These are phyloP conservation scores for Apophysomyces sp. DNA, from an alignment of 371 early-diverging fungal species.

Conservation along the genomic window DNA sequence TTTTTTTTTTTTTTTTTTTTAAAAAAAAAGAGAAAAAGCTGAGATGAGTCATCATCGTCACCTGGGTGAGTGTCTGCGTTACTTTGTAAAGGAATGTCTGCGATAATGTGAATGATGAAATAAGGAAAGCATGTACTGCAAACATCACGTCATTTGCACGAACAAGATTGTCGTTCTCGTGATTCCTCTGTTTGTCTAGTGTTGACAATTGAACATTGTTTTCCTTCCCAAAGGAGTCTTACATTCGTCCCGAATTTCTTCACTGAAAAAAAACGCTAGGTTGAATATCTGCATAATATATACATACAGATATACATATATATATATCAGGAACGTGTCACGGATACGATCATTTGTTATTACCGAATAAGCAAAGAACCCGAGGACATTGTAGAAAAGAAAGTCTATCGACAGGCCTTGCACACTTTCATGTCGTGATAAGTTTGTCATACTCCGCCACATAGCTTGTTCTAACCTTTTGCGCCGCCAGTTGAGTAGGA, in stretches of 20 bases:
- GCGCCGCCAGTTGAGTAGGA: conserved; percentile 30
- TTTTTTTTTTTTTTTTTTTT: too few relatives aligned
- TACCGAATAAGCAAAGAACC: conserved; percentile 86
- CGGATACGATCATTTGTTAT: background rate
- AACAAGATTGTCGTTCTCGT: conserved; percentile 72
- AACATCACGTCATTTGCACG: conserved; percentile 89
- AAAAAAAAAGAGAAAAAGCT: conserved; percentile 2
- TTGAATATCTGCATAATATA: conserved; percentile 77
- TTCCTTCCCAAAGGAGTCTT: conserved; percentile 6
- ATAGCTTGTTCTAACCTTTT: conserved; percentile 22
- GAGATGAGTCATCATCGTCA: background rate
- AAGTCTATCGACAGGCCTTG: conserved; percentile 92
- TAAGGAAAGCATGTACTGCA: conserved; percentile 77
- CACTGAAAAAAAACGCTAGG: conserved; percentile 67
- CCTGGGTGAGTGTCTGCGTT: conserved; percentile 2
- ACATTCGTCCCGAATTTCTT: conserved; percentile 72
- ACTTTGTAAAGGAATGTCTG: conserved; percentile 83
- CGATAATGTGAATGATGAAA: conserved; percentile 64
- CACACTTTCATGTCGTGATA: conserved; percentile 44
- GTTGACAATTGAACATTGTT: background rate
- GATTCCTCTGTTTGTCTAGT: conserved; percentile 62
- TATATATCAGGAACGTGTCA: too few relatives aligned
- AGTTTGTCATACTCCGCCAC: background rate
- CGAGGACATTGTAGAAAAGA: conserved; percentile 79
- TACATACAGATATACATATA: too few relatives aligned